phyloP scores from a whole-genome alignment of 371 early-diverging fungal species.

The Rhizopus microsporus region DNA sequence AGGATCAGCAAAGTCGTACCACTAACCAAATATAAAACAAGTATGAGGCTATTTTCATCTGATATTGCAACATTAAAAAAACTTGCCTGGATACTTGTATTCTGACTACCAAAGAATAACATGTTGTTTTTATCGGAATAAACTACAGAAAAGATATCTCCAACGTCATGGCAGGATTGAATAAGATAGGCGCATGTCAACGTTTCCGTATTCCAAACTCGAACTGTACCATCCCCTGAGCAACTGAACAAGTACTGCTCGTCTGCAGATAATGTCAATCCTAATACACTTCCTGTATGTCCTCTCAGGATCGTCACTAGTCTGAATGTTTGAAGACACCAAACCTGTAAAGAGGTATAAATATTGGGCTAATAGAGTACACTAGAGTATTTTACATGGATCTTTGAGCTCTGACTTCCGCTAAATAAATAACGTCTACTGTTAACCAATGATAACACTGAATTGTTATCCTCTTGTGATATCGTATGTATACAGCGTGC shows the following conservation, averaged over 20 bases:
- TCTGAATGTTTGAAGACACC: conserved; percentile 69
- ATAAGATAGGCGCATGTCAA: conserved; percentile 65
- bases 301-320: conserved; percentile 61
- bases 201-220: conserved; percentile 67
- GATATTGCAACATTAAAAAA: background rate
- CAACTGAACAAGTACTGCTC: conserved; percentile 68
- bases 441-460: conserved; percentile 70
- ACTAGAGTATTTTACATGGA: conserved; percentile 41
- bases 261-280: conserved; percentile 58
- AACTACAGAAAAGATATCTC: conserved; percentile 74
- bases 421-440: conserved; percentile 64
- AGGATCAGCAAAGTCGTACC: conserved; percentile 61
- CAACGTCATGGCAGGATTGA: conserved; percentile 74
- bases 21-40: conserved; percentile 24
- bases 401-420: conserved; percentile 70
- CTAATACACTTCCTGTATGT: conserved; percentile 71
- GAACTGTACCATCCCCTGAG: conserved; percentile 40
- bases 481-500: conserved; percentile 60
- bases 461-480: conserved; percentile 61
- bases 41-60: background rate
- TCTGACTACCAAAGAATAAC: conserved; percentile 78
- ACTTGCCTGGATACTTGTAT: conserved; percentile 78
- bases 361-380: background rate
- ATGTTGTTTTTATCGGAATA: conserved; percentile 55
- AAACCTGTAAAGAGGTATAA: conserved; percentile 50